Evolutionary conservation across 208 protist genomes (phyloP).

Genomic region (Crithidia bombi): DNA sequence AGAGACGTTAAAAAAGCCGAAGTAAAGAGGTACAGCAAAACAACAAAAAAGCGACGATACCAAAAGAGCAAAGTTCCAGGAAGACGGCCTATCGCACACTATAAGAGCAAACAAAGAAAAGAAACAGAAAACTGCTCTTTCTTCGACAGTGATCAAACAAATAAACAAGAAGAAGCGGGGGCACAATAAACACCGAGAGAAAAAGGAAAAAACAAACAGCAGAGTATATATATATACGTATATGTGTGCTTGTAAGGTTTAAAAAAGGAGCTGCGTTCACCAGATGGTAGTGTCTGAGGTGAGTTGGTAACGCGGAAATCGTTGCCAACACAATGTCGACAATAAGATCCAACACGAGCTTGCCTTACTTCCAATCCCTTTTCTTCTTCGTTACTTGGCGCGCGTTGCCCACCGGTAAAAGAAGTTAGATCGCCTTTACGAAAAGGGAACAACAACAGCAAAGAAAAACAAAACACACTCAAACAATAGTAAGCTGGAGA

Average conservation of each 20-base stretch:
- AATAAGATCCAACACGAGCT: too few relatives aligned
- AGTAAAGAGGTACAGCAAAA: neutral
- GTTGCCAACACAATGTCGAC: neutral
- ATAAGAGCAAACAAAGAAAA: neutral
- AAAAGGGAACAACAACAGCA: neutral
- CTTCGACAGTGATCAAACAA: too few relatives aligned
- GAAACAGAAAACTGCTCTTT: slow-evolving; percentile 18
- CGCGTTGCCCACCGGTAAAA: too few relatives aligned
- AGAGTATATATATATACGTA: too few relatives aligned
- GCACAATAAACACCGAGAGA: neutral
- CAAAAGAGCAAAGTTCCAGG: neutral
- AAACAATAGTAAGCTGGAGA: too few relatives aligned
- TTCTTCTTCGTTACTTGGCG: too few relatives aligned
- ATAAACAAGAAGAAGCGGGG: too few relatives aligned
- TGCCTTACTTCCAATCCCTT: too few relatives aligned
- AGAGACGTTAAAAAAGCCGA: neutral
- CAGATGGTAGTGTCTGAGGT: too few relatives aligned
- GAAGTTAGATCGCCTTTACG: too few relatives aligned
- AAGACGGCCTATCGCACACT: neutral
- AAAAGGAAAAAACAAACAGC: slow-evolving; percentile 2
- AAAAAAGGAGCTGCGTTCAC: neutral
- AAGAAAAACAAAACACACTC: neutral
- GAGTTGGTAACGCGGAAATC: too few relatives aligned
- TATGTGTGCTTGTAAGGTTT: too few relatives aligned
- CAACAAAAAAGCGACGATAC: neutral